phyloP scores from a whole-genome alignment of 176 grass and related monocot species.

The Lolium multiflorum region DNA sequence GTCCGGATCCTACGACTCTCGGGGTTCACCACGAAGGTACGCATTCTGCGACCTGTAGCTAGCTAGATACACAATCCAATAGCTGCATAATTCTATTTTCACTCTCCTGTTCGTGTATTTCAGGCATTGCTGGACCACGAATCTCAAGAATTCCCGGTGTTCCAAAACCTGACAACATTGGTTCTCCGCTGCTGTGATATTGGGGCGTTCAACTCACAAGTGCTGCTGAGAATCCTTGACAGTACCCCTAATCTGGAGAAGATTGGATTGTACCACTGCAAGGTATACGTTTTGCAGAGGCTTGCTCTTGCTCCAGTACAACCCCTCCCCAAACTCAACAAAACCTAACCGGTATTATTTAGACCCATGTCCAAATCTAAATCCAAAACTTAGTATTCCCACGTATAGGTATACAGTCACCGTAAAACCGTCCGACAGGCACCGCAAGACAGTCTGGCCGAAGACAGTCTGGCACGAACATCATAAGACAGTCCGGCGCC shows the following conservation, averaged over 20 bases:
- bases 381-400: no score
- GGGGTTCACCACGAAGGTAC: constrained; percentile 1
- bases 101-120: neutral
- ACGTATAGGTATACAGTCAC: no score
- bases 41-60: neutral
- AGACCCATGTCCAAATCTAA: no score
- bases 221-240: constrained; percentile 7
- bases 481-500: no score
- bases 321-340: no score
- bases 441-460: no score
- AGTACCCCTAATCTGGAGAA: constrained; percentile 25
- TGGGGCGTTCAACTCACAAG: neutral
- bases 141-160: neutral
- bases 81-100: neutral
- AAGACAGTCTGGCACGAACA: no score
- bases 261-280: constrained; percentile 31
- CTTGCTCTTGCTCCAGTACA: no score
- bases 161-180: constrained; percentile 27
- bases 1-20: neutral
- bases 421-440: no score
- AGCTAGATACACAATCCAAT: no score
- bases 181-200: constrained; percentile 25
- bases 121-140: constrained; percentile 25
- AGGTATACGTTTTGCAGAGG: neutral
- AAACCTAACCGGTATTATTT: no score